Percentiles rank a stretch among this genome's conserved stretches.
phyloP scores from a whole-genome alignment of 2,329 filamentous ascomycete genomes.

The Trichoderma sp. region DNA sequence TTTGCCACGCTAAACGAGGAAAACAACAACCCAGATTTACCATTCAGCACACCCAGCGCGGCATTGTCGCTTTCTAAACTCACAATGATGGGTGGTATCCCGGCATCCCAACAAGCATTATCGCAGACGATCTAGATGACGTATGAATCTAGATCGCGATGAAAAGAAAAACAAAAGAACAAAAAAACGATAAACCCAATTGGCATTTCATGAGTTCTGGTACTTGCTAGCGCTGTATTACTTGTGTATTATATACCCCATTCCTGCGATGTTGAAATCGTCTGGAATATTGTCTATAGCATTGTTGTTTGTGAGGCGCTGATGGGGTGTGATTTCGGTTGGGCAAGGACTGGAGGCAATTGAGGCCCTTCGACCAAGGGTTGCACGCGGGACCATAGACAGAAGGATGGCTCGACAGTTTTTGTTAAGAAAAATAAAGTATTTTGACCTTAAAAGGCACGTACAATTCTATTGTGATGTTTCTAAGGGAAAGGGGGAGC shows the following conservation, averaged over 20 bases:
- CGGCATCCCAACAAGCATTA: conserved; percentile 26
- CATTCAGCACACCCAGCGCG: conserved; percentile 57
- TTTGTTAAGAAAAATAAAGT: not conserved
- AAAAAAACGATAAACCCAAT: not conserved
- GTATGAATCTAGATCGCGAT: not conserved
- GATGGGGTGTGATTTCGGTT: not conserved
- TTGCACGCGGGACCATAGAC: not conserved
- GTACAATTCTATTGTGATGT: not conserved
- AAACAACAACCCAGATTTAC: conserved; percentile 32
- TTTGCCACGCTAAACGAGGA: conserved; percentile 57
- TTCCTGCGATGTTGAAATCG: not conserved
- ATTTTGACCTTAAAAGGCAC: not conserved
- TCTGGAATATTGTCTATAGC: conserved; percentile 10
- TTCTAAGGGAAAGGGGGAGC: not conserved
- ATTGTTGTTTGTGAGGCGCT: not conserved
- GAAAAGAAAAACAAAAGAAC: not conserved
- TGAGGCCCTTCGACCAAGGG: not conserved
- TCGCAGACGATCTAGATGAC: conserved; percentile 30
- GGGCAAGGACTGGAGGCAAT: not conserved
- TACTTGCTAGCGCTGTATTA: conserved; percentile 9
- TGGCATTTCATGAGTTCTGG: not conserved
- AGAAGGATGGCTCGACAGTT: not conserved
- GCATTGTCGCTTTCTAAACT: conserved; percentile 66
- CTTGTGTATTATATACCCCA: conserved; percentile 19
- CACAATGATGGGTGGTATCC: conserved; percentile 43